Evolutionary conservation across 2,329 filamentous ascomycete genomes (phyloP), one percentile per base, ranked within the genome.

Genomic region (Metarhizium guizhouense): DNA sequence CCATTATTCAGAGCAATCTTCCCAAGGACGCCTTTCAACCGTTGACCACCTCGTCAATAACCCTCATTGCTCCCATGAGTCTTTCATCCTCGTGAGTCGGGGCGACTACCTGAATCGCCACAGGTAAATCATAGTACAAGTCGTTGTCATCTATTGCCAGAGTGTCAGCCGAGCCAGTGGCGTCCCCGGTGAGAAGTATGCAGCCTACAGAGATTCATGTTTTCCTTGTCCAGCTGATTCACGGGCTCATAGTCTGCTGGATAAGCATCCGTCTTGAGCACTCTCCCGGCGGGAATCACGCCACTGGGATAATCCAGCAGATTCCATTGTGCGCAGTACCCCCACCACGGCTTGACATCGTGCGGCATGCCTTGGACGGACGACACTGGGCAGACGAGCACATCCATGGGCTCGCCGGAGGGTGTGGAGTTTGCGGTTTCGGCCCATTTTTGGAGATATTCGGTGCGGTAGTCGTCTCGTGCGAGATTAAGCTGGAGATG

Each of bases 271-370:
- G 32, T 55, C 7, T 36, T 29, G 3, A 59, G 51, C 13, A 59
- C 58, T 38, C 34, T 57, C 2, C 60, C 60, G 1, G 54, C 57
- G 25, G 60, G 58, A 16, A 63, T 32, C 36, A 61, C 59, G 29
- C 54, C 60, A 61, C 51, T 47, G 10, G 85, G 82, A 65, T 86
- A 87, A 65, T 89, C 84, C 1, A 88, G 75, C 47, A 88, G 62
- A 64, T 88, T 89, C 83, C 84, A 88, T 58, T 84, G 78, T 0
- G 77, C 72, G 0, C 83, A 86, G 61, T 88, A 89, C 1, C 77
- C 78, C 83, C 84, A 88, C 73, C 65, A 86, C 63, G 67, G 65
- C 3, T 65, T 68, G 10, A 67, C 61, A 4, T 69, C 68, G 59
- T 81, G 67, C 59, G 83, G 59, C 57, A 70, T 56, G 61, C 68